Base-by-base conservation (phyloP, 2,329 filamentous ascomycete genomes). In the Aspergillus nomiae region DNA sequence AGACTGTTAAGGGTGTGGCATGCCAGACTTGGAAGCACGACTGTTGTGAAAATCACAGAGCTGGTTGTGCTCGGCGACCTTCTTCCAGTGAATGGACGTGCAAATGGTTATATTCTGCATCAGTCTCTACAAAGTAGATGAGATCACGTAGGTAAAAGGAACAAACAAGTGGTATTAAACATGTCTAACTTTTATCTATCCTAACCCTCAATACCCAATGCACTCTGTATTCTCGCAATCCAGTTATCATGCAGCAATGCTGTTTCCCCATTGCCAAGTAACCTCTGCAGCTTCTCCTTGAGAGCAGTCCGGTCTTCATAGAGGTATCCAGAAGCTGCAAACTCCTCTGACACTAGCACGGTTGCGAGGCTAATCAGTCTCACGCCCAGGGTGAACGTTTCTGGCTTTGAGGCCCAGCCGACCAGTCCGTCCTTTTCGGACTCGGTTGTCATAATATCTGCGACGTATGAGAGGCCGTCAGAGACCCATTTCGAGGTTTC, bases 371-470 rank as follows among this genome's bases (percentile, higher is more conserved):
- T 71, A 50, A 82, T 74, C 16, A 82, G 66, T 16, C 79, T 75
- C n/a, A 78, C 63, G 1, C 77, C 77, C 30, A 82, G 65, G 2
- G 74, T 74, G 60, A 93, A 94, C 1, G 89, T 86, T 34, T 88
- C 86, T 0, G 88, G 83, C 61, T 89, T 88, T 1, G 89, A 89
- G 1, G 86, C 85, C 88, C 90, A 93, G 8, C 92, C 91, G 38
- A 96, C 78, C 10, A 90, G 83, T 0, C 90, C 89, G 71, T 92
- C 90, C 1, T 74, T 72, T 24, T 82, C 76, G 0, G 65, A 65
- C 3, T 71, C 68, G 21, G 76, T 68, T 0, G 77, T 71, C 1
- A 69, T 53, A 0, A 70, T 74, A 69, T 30, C 71, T 62, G 9
- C 46, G 14, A 80, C 60, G 48, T 70, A 70, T 2, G 62, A 61